Base-by-base conservation (phyloP, 495 filamentous ascomycete genomes). In the Elasticomyces elasticus region DNA sequence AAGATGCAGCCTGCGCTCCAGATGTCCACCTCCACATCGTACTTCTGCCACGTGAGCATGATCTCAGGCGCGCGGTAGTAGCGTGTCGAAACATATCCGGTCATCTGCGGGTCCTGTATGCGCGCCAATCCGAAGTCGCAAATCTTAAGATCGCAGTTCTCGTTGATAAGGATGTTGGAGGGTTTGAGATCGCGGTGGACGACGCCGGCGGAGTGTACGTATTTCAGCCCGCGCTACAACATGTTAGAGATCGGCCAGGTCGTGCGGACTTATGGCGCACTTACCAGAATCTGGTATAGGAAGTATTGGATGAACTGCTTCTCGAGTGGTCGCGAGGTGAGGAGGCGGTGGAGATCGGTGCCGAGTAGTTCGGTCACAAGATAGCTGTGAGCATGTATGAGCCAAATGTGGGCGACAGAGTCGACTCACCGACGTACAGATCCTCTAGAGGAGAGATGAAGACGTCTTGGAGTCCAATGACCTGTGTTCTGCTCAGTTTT, bases 271-370 rank as follows among this genome's bases (percentile, higher is more conserved):
- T 28, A 27, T 19, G 48, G 37, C 37, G 24, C 28, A 72, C 79
- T 56, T 70, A 95, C 91, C 73, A 97, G 79, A 63, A 98, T 97
- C 71, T 98, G 92, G 71, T 98, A 98, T 47, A 98, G 78, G 69
- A 98, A 98, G 73, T 97, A 98, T 75, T 98, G 92, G 59, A 97
- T 97, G 73, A 97, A 98, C 67, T 98, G 94, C 71, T 95, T 97
- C 74, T 98, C 92, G 38, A 98, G 80, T 0, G 92, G 92, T 67
- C 94, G 77, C 37, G 92, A 96, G 52, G 92, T 96, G 63, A 98
- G 79, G 43, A 98, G 80, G 60, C 92, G 83, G 72, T 98, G 92
- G 48, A 98, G 79, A 66, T 98, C 92, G 63, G 92, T 98, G 38
- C 94, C 92, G 51, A 98, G 79, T 47, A 98, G 84, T 68, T 98